Conservation (phyloP, 805 yeast species). For the Spathaspora gorwiae region DNA sequence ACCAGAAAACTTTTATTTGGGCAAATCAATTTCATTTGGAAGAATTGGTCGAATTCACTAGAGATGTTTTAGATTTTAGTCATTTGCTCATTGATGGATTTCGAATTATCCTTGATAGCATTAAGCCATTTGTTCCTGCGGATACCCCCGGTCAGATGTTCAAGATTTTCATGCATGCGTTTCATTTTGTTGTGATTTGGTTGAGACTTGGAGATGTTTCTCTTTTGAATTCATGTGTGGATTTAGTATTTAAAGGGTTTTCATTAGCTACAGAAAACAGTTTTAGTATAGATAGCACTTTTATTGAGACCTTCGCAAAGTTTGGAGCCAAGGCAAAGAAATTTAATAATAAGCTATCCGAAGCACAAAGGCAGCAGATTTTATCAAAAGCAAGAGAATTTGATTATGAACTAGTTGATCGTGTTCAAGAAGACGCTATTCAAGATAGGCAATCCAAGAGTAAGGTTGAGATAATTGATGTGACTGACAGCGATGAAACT, state of each 20-base stretch:
- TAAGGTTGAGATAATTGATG: slow-evolving; percentile 15
- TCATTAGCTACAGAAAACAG: slow-evolving; percentile 57
- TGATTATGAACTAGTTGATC: slow-evolving; percentile 51
- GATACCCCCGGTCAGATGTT: slow-evolving; percentile 30
- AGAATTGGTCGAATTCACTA: slow-evolving; percentile 71
- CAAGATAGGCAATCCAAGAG: slow-evolving; percentile 7
- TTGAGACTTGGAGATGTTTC: slow-evolving; percentile 76
- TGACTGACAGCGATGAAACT: slow-evolving; percentile 7
- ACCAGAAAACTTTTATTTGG: slow-evolving; percentile 69
- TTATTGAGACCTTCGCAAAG: slow-evolving; percentile 54
- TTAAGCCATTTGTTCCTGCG: slow-evolving; percentile 6
- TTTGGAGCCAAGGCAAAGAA: slow-evolving; percentile 64
- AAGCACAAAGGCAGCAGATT: slow-evolving; percentile 61
- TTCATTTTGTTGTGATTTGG: slow-evolving; percentile 72
- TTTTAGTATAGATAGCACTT: slow-evolving; percentile 46
- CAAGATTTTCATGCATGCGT: slow-evolving; percentile 53
- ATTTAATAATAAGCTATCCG: slow-evolving; percentile 65
- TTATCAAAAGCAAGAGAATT: slow-evolving; percentile 56
- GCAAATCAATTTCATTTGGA: slow-evolving; percentile 55
- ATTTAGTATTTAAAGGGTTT: slow-evolving; percentile 59
- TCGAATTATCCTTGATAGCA: slow-evolving; percentile 32
- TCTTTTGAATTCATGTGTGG: slow-evolving; percentile 67
- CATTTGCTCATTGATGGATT: slow-evolving; percentile 63
- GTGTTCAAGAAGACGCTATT: slow-evolving; percentile 41
- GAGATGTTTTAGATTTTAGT: slow-evolving; percentile 80